Evolutionary conservation across 805 yeast species (phyloP).

Genomic region (Nadsonia fulvescens): DNA sequence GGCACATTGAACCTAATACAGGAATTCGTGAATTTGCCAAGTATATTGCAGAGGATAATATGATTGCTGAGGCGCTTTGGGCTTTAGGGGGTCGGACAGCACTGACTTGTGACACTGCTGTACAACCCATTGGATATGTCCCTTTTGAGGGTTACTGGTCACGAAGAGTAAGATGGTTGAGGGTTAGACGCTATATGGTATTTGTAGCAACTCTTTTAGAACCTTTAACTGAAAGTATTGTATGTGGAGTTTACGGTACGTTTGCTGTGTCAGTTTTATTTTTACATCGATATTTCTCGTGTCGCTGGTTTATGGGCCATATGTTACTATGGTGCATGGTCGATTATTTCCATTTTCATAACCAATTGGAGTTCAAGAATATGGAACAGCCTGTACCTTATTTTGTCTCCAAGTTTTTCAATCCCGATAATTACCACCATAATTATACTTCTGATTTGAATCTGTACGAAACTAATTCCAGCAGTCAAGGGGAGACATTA

Average conservation of each 20-base stretch:
- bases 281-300: constrained; percentile 12
- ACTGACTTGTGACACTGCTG: constrained; percentile 57
- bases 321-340: constrained; percentile 41
- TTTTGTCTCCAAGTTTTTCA: constrained; percentile 14
- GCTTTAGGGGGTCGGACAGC: constrained; percentile 50
- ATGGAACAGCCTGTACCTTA: constrained; percentile 11
- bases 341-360: constrained; percentile 42
- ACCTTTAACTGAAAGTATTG: constrained; percentile 66
- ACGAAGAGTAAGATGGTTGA: constrained; percentile 67
- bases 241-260: constrained; percentile 51
- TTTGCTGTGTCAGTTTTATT: constrained; percentile 35
- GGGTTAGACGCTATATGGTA: constrained; percentile 80
- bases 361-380: constrained; percentile 19
- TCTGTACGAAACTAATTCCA: no score
- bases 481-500: no score
- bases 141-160: constrained; percentile 35
- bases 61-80: constrained; percentile 83
- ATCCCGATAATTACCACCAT: constrained; percentile 8
- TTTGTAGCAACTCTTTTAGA: constrained; percentile 67
- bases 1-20: constrained; percentile 1
- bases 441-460: not conserved
- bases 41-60: constrained; percentile 82
- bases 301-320: constrained; percentile 25
- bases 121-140: constrained; percentile 46
- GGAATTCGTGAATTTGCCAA: constrained; percentile 57